These are phyloP conservation scores for Teunomyces lycoperdinae DNA, from an alignment of 805 yeast species.

Conservation along the genomic window DNA sequence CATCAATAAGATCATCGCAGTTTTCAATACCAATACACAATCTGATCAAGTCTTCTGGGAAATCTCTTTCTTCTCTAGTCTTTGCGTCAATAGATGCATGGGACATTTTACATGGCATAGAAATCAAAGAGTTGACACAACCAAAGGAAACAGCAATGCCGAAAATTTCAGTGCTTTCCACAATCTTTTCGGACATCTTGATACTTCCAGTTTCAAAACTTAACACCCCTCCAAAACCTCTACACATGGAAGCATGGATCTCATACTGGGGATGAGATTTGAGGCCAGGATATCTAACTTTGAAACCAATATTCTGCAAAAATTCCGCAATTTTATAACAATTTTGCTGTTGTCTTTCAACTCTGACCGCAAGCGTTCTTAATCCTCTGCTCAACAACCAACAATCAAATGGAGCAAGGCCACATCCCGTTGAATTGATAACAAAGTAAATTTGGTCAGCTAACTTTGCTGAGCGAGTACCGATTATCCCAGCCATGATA, in stretches of 20 bases:
- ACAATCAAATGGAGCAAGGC: slow-evolving; percentile 87
- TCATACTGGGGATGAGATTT: slow-evolving; percentile 78
- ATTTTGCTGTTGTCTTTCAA: slow-evolving; percentile 79
- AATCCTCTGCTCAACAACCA: slow-evolving; percentile 89
- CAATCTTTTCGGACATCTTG: slow-evolving; percentile 62
- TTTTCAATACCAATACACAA: slow-evolving; percentile 91
- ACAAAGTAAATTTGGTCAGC: slow-evolving; percentile 72
- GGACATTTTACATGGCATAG: slow-evolving; percentile 94
- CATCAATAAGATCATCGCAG: slow-evolving; percentile 75
- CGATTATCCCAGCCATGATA: slow-evolving; percentile 92
- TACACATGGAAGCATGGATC: slow-evolving; percentile 70
- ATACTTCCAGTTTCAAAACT: slow-evolving; percentile 84
- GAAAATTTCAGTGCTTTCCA: slow-evolving; percentile 72
- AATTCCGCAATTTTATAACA: slow-evolving; percentile 74
- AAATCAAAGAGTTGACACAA: slow-evolving; percentile 86
- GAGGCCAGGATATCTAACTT: slow-evolving; percentile 85
- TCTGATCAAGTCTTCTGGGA: slow-evolving; percentile 90
- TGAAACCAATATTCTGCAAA: slow-evolving; percentile 64
- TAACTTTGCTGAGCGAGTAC: slow-evolving; percentile 59
- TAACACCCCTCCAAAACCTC: slow-evolving; percentile 87
- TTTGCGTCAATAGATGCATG: slow-evolving; percentile 94
- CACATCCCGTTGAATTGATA: slow-evolving; percentile 88
- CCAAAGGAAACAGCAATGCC: slow-evolving; percentile 94
- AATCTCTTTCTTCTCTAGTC: slow-evolving; percentile 80
- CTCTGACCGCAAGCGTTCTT: slow-evolving; percentile 80